These are phyloP conservation scores for Candida maltosa DNA, from an alignment of 805 yeast species.

Conservation along the genomic window DNA sequence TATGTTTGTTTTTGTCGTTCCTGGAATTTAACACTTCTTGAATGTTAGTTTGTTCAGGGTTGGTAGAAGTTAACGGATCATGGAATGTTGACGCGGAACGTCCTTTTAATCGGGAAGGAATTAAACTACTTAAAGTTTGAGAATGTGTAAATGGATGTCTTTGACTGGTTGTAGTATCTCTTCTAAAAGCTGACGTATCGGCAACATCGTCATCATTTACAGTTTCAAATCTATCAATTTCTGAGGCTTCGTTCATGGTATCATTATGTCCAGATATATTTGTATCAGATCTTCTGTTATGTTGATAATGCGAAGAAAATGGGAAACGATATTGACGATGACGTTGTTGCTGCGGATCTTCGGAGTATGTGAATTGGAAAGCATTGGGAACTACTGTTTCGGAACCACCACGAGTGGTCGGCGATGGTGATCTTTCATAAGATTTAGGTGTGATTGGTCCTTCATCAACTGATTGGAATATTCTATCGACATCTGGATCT, in stretches of 20 bases:
- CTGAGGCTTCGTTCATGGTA: not conserved
- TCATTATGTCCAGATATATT: not conserved
- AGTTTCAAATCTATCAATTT: not conserved
- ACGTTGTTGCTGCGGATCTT: no score
- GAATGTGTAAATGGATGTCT: slow-evolving; percentile 6
- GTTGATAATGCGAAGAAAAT: not conserved
- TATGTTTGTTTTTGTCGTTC: slow-evolving; percentile 15
- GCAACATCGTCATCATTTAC: slow-evolving; percentile 1
- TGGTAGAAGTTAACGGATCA: no score
- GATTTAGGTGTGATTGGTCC: slow-evolving; percentile 1
- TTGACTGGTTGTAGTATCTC: not conserved
- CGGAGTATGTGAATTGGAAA: no score
- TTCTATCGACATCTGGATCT: slow-evolving; percentile 11
- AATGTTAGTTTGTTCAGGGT: not conserved
- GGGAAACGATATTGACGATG: no score
- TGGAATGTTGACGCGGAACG: slow-evolving; percentile 7
- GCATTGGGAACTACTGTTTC: no score
- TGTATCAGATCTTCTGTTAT: slow-evolving; percentile 1
- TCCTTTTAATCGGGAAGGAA: slow-evolving; percentile 11
- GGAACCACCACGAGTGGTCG: no score
- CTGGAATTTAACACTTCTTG: slow-evolving; percentile 6
- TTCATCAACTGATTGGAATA: slow-evolving; percentile 11
- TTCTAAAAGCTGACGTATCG: not conserved
- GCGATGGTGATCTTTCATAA: slow-evolving; percentile 1
- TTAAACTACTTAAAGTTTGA: slow-evolving; percentile 13